Base-by-base conservation (phyloP, 2,329 filamentous ascomycete genomes). In the Aspergillus oerlinghausenensis region DNA sequence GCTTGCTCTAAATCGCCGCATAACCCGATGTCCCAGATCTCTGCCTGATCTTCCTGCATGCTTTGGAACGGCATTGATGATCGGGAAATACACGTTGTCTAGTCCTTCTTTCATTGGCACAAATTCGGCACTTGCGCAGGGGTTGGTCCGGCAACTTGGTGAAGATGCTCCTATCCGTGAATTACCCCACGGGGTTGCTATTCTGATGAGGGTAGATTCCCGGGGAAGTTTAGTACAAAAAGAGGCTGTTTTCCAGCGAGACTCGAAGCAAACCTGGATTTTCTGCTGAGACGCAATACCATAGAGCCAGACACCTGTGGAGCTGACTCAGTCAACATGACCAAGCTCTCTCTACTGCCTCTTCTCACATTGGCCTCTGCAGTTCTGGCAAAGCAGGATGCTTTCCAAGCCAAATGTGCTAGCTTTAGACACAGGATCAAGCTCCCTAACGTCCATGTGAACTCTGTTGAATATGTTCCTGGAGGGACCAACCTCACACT, bases 401-500 rank as follows among this genome's bases (percentile, higher is more conserved):
- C 56, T 4, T 71, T 71, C 19, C 58, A 67, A 21, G 54, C 57
- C 4, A 65, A 65, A 50, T 71, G 69, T 54, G 17, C 58, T 11
- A 55, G 55, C 10, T 70, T 71, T 28, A 62, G 52, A n/a, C 45
- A 62, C 48, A 63, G 63, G 32, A 67, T 71, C 11, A 32, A 68
- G 26, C 40, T 71, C 1, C 68, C 69, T 3, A 59, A 71, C 58
- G 68, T 70, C 11, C 64, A 63, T 14, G 67, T 71, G 19, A 70
- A 71, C 32, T 65, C 71, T 23, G 65, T 56, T 21, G 65, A 73
- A 17, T 75, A 71, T 55, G 65, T 78, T 1, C 51, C 67, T 4
- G 70, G 68, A 4, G 69, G 70, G 10, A 76, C 73, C 0, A 78
- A 73, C 25, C 52, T 78, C 17, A 67, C 66, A 2, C 65, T 78